Conservation (phyloP, 768 basidiomycete genomes). For the Leccinum obscurum region DNA sequence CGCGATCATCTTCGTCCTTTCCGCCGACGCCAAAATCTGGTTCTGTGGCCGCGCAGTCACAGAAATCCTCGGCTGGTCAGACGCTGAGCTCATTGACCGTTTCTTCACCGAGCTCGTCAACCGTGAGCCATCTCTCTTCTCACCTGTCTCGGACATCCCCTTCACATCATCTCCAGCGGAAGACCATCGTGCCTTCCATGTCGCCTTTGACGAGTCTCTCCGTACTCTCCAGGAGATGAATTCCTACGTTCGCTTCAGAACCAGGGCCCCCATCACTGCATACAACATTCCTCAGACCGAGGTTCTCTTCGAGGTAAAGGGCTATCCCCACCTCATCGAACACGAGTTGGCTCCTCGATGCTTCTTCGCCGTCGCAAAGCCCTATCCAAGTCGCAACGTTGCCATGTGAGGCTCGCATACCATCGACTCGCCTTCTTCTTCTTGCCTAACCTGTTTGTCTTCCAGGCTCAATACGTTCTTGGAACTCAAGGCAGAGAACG, state of each 20-base stretch:
- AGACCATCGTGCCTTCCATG: conserved; percentile 49
- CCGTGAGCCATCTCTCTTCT: conserved; percentile 39
- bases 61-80: conserved; percentile 77
- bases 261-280: conserved; percentile 36
- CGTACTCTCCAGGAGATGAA: conserved; percentile 50
- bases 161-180: conserved; percentile 42
- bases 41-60: conserved; percentile 68
- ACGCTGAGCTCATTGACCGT: conserved; percentile 68
- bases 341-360: conserved; percentile 48
- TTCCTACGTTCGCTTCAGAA: conserved; percentile 60
- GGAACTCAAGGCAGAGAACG: conserved; percentile 88
- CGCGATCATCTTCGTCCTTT: conserved; percentile 67
- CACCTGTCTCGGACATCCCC: neutral
- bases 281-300: conserved; percentile 39
- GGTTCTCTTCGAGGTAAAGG: conserved; percentile 71
- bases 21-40: conserved; percentile 58
- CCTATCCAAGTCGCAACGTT: conserved; percentile 72
- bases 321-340: conserved; percentile 53
- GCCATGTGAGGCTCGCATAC: conserved; percentile 51
- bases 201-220: conserved; percentile 56
- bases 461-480: conserved; percentile 68
- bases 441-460: conserved; percentile 4
- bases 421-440: neutral
- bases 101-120: conserved; percentile 66
- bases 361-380: conserved; percentile 74